Conservation (phyloP, 73 alveolate genomes). For the Symbiodinium pilosum region DNA sequence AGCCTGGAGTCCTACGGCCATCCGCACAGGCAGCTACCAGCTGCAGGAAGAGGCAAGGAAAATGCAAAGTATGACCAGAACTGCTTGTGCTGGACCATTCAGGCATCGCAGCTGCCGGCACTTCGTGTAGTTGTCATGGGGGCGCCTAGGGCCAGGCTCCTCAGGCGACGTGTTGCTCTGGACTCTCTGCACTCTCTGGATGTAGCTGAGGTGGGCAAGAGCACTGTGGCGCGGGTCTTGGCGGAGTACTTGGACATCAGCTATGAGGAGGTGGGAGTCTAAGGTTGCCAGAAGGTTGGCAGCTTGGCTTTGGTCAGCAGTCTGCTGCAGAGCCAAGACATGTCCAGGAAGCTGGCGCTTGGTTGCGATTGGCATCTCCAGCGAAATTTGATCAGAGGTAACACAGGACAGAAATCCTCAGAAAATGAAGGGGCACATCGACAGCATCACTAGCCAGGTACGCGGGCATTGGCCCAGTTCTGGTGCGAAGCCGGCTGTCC, state of each 20-base stretch:
- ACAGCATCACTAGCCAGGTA: background rate
- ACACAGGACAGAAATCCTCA: no score
- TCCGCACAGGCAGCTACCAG: background rate
- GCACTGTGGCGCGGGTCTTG: slow-evolving; percentile 54
- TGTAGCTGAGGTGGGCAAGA: slow-evolving; percentile 41
- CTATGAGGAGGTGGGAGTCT: slow-evolving; percentile 18
- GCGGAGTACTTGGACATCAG: slow-evolving; percentile 62
- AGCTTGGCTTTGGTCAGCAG: background rate
- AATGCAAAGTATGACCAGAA: background rate
- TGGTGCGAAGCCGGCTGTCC: background rate
- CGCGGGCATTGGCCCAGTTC: slow-evolving; percentile 43
- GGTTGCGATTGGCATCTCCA: background rate
- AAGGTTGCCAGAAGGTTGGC: no score
- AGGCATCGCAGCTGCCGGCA: slow-evolving; percentile 40
- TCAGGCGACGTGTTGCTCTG: background rate
- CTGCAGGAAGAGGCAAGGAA: background rate
- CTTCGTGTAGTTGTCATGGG: slow-evolving; percentile 77
- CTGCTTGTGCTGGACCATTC: background rate
- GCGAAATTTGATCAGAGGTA: no score
- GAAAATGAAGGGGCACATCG: no score
- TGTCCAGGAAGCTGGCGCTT: slow-evolving; percentile 1
- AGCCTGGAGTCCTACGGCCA: slow-evolving; percentile 7
- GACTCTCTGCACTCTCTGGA: background rate
- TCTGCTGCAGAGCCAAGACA: no score
- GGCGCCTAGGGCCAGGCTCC: slow-evolving; percentile 50